A percentile compares a stretch with the other conserved stretches of the same genome.
Conservation (phyloP, 1,284 basidiomycete genomes). For the Ustanciosporium gigantosporum region DNA sequence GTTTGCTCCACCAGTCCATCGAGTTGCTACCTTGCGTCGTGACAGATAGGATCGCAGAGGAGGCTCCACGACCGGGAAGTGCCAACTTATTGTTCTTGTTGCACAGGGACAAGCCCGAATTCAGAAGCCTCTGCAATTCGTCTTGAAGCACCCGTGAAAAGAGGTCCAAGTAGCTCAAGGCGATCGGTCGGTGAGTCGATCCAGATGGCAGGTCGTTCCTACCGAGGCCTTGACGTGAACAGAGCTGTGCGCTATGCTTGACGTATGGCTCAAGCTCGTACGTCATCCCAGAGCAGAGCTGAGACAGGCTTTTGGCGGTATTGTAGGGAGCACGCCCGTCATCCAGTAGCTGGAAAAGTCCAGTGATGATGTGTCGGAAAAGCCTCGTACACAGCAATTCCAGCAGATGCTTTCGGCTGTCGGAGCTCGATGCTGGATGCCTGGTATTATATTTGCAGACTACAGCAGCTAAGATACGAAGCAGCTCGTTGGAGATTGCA, state of each 20-base stretch:
- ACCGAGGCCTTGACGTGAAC: neutral
- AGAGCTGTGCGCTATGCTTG: too few relatives aligned
- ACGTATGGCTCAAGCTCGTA: slow-evolving; percentile 11
- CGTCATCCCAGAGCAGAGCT: slow-evolving; percentile 5
- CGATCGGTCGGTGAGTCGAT: too few relatives aligned
- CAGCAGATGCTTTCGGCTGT: neutral
- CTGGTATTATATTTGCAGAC: neutral
- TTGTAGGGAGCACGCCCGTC: slow-evolving; percentile 12
- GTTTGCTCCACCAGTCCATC: neutral
- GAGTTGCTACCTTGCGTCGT: neutral
- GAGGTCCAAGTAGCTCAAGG: slow-evolving; percentile 2
- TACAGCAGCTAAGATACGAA: neutral
- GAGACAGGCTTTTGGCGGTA: slow-evolving; percentile 8
- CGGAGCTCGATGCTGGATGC: neutral
- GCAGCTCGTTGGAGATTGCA: neutral
- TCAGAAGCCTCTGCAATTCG: slow-evolving; percentile 14
- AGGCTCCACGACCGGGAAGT: slow-evolving; percentile 3
- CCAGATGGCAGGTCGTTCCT: neutral
- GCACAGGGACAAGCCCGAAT: slow-evolving; percentile 4
- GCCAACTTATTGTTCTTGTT: slow-evolving; percentile 10
- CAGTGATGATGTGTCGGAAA: slow-evolving; percentile 25
- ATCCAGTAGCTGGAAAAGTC: slow-evolving; percentile 24
- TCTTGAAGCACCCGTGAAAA: slow-evolving; percentile 18
- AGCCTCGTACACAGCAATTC: neutral
- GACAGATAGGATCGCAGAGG: neutral